Percentiles rank a stretch among this genome's conserved stretches.
Conservation (phyloP, 192 early-diverging fungal species). For the Coemansia sp. region DNA sequence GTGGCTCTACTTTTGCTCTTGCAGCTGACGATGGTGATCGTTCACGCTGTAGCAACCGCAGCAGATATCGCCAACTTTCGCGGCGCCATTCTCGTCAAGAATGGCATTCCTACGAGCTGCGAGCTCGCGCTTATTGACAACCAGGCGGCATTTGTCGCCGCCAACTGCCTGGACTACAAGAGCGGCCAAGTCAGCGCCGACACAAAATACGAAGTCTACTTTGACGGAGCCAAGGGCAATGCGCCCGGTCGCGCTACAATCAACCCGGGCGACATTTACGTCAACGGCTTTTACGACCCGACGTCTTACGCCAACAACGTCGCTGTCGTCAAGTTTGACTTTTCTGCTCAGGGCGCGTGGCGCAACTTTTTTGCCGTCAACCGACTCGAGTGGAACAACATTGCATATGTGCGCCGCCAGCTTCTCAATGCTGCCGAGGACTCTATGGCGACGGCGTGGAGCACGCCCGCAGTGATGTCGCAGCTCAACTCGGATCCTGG, state of each 20-base stretch:
- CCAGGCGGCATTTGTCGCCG: slow-evolving; percentile 24
- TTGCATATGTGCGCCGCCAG: slow-evolving; percentile 14
- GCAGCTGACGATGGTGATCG: not conserved
- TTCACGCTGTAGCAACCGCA: not conserved
- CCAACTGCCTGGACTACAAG: slow-evolving; percentile 20
- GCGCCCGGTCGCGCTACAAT: slow-evolving; percentile 9
- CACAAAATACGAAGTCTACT: slow-evolving; percentile 18
- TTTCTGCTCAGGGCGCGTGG: slow-evolving; percentile 15
- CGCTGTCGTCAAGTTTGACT: slow-evolving; percentile 25
- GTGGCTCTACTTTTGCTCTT: slow-evolving; percentile 3
- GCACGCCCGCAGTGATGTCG: not conserved
- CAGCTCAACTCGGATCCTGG: not conserved
- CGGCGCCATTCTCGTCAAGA: slow-evolving; percentile 35
- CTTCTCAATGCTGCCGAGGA: not conserved
- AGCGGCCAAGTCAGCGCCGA: not conserved
- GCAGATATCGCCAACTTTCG: slow-evolving; percentile 21
- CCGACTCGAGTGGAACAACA: slow-evolving; percentile 18
- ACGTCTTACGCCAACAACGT: slow-evolving; percentile 22
- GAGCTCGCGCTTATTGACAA: slow-evolving; percentile 39
- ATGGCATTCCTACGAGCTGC: slow-evolving; percentile 28
- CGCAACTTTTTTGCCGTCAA: slow-evolving; percentile 22
- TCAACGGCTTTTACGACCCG: slow-evolving; percentile 9
- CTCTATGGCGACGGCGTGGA: slow-evolving; percentile 11
- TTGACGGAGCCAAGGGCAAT: slow-evolving; percentile 12
- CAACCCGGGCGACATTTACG: slow-evolving; percentile 5